Evolutionary conservation across 768 basidiomycete genomes (phyloP).

Genomic region (Russula sp.): DNA sequence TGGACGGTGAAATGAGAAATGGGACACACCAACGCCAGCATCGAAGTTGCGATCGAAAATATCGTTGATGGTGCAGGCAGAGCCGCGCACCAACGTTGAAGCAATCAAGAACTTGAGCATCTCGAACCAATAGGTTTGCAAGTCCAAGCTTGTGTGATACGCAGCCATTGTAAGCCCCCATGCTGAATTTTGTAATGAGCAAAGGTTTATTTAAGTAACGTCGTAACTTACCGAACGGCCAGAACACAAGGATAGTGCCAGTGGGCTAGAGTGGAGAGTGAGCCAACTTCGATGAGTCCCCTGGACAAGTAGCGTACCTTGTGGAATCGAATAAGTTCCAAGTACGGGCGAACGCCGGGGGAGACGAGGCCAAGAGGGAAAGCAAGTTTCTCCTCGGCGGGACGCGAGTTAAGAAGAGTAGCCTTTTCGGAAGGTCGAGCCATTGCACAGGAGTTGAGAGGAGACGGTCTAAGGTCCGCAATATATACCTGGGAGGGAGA

Average conservation of each 20-base stretch:
- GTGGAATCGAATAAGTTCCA: slow-evolving; percentile 30
- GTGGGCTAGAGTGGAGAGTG: slow-evolving; percentile 16
- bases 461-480: slow-evolving; percentile 4
- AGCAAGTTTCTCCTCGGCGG: slow-evolving; percentile 25
- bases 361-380: slow-evolving; percentile 30
- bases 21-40: slow-evolving; percentile 36
- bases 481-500: slow-evolving; percentile 1
- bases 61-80: slow-evolving; percentile 34
- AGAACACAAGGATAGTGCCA: slow-evolving; percentile 28
- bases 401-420: slow-evolving; percentile 15
- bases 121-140: slow-evolving; percentile 22
- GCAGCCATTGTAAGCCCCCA: slow-evolving; percentile 32
- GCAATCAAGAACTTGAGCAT: slow-evolving; percentile 21
- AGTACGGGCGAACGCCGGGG: slow-evolving; percentile 27
- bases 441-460: slow-evolving; percentile 11
- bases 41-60: slow-evolving; percentile 37
- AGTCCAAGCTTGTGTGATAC: slow-evolving; percentile 20
- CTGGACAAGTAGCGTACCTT: slow-evolving; percentile 6
- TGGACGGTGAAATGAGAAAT: slow-evolving; percentile 18
- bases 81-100: slow-evolving; percentile 29
- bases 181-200: slow-evolving; percentile 16
- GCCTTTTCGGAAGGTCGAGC: slow-evolving; percentile 13
- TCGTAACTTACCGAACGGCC: slow-evolving; percentile 18
- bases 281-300: not conserved
- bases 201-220: not conserved